Evolutionary conservation across 441 rosid species (phyloP), one percentile per base, ranked within the genome.

Genomic region (Eruca vesicaria): DNA sequence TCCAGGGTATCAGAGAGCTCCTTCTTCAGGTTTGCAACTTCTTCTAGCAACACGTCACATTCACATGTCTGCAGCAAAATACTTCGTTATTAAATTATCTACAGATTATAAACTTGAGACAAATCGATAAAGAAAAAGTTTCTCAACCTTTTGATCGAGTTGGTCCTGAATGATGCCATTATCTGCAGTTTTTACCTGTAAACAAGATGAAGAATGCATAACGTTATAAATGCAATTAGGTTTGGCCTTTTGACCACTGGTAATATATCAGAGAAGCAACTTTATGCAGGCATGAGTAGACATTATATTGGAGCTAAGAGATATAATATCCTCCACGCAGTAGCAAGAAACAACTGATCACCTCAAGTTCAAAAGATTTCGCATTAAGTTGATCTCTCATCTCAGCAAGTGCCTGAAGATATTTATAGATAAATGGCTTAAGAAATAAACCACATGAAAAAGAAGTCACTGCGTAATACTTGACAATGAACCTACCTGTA

Each of bases 341-440:
- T 19, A 32, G 21, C 62, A 33, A 50, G 33, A 56, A 36, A 36
- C 57, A 77, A 69, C 68, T 29, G 45, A 70, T 83, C 68, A 93
- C 98, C 98, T 94, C 97, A 35, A 94, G 97, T 77, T 90, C 98
- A 55, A 94, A 89, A 52, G 97, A 89, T 82, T 92, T 92, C 84
- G 90, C 98, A 81, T 89, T 90, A 79, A 94, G 80, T 79, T 92
- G 93, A 36, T 83, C 90, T 73, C 75, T 82, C 81, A 94, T 79
- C 75, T 88, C 97, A 75, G 90, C 90, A 70, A 94, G 68, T 32
- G 81, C 81, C 97, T 94, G 93, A 84, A 79, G 69, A 79, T 79
- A 12, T 16, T 16, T 19, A 20, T 66, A 45, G 28, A 67, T 41
- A 68, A 23, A 38, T 10, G 1, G 20, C 18, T 65, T 65, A 59